Conservation (phyloP, 1,139 yeast species). For the Pichia sp. region DNA sequence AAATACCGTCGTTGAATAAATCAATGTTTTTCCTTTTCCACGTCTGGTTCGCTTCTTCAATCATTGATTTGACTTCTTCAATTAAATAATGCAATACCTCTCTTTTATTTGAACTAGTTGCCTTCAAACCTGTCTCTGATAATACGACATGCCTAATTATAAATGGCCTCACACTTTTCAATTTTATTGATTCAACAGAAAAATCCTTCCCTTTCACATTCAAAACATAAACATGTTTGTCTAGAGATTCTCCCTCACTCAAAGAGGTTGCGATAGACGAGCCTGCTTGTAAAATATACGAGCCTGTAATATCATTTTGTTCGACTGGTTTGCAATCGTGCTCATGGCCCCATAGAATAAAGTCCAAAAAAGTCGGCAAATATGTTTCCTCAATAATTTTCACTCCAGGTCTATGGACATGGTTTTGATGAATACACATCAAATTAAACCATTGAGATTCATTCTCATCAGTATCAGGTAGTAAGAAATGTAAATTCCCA, state of each 20-base stretch:
- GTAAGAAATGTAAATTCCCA: conserved; percentile 68
- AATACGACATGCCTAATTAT: conserved; percentile 59
- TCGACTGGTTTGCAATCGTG: conserved; percentile 87
- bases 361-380: conserved; percentile 71
- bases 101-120: conserved; percentile 56
- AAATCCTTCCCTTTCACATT: conserved; percentile 54
- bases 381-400: conserved; percentile 79
- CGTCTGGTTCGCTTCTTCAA: conserved; percentile 46
- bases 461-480: conserved; percentile 49
- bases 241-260: conserved; percentile 74
- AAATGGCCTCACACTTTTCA: conserved; percentile 79
- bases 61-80: conserved; percentile 57
- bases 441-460: conserved; percentile 70
- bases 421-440: conserved; percentile 89
- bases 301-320: conserved; percentile 57
- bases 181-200: conserved; percentile 53
- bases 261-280: conserved; percentile 91
- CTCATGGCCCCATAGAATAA: conserved; percentile 96
- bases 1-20: conserved; percentile 18
- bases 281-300: conserved; percentile 86
- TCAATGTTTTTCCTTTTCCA: conserved; percentile 36
- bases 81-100: conserved; percentile 56
- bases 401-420: conserved; percentile 66
- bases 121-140: conserved; percentile 44
- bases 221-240: conserved; percentile 67